Percentiles rank a stretch among this genome's conserved stretches.
These are phyloP conservation scores for Rhodotorula babjevae DNA, from an alignment of 768 basidiomycete species.

Conservation along the genomic window DNA sequence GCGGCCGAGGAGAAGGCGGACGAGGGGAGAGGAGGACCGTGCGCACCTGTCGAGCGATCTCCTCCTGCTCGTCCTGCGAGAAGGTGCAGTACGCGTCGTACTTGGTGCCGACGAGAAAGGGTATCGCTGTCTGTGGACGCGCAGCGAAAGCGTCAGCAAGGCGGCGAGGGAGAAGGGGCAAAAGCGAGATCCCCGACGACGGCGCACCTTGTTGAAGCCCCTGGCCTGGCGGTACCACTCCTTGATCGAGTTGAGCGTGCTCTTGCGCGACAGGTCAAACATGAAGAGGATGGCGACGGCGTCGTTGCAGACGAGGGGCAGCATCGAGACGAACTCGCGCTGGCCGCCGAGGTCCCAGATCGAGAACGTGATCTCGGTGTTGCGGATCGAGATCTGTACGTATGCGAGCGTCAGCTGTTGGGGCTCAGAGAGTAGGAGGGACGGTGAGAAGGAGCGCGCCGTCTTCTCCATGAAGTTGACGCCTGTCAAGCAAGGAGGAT, in stretches of 20 bases:
- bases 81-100: slow-evolving; percentile 95
- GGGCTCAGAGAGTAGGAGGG: not conserved
- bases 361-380: slow-evolving; percentile 98
- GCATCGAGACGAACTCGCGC: slow-evolving; percentile 74
- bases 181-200: not conserved
- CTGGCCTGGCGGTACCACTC: slow-evolving; percentile 99
- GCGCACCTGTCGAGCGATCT: slow-evolving; percentile 90
- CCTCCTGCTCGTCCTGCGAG: slow-evolving; percentile 95
- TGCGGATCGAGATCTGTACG: slow-evolving; percentile 73
- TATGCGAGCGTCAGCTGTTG: accelerated
- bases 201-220: slow-evolving; percentile 91
- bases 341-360: slow-evolving; percentile 70
- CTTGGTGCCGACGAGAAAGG: slow-evolving; percentile 96
- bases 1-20: not conserved
- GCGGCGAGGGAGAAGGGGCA: not conserved
- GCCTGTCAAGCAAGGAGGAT: slow-evolving; percentile 19
- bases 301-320: slow-evolving; percentile 66
- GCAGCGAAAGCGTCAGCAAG: no score
- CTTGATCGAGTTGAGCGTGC: slow-evolving; percentile 95
- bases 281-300: slow-evolving; percentile 99
- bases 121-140: slow-evolving; percentile 92
- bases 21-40: no score
- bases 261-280: slow-evolving; percentile 97
- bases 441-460: not conserved
- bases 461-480: slow-evolving; percentile 99